These are phyloP conservation scores for Cytospora piceicola DNA, from an alignment of 2,329 filamentous ascomycete species.

Conservation along the genomic window DNA sequence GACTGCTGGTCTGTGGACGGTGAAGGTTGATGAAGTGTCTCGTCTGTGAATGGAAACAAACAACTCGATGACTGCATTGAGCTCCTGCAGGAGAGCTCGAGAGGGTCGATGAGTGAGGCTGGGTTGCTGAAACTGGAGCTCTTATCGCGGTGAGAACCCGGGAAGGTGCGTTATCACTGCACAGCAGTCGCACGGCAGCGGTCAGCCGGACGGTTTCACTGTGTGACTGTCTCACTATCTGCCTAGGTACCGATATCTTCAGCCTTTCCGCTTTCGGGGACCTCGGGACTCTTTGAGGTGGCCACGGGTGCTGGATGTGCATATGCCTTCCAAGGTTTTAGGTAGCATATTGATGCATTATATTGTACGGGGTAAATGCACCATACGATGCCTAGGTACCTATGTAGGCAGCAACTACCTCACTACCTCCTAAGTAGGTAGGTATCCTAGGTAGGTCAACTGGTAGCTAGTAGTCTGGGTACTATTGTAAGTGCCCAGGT, in stretches of 20 bases:
- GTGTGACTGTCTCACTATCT: not conserved
- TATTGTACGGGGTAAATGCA: too few relatives aligned
- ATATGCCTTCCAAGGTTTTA: not conserved
- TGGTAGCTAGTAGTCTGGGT: too few relatives aligned
- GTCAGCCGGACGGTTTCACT: not conserved
- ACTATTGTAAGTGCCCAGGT: too few relatives aligned
- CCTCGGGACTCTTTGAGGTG: not conserved
- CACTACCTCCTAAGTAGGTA: too few relatives aligned
- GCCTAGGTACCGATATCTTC: too few relatives aligned
- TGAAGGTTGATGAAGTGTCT: constrained; percentile 4
- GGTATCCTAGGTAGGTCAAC: too few relatives aligned
- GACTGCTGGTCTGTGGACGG: not conserved
- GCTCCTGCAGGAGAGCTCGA: not conserved
- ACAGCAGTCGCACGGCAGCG: not conserved
- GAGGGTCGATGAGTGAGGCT: not conserved
- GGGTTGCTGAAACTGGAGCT: not conserved
- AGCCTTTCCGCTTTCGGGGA: constrained; percentile 3
- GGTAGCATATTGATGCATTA: not conserved
- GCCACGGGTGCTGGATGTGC: not conserved
- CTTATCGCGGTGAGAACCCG: not conserved
- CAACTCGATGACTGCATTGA: not conserved
- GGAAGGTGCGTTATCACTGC: not conserved
- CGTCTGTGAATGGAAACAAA: constrained; percentile 2
- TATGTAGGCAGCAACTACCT: too few relatives aligned
- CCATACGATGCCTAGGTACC: not conserved